A percentile compares a stretch with the other conserved stretches of the same genome.
These are phyloP conservation scores for Geranomyces variabilis DNA, from an alignment of 192 early-diverging fungal genomes.

Conservation along the genomic window DNA sequence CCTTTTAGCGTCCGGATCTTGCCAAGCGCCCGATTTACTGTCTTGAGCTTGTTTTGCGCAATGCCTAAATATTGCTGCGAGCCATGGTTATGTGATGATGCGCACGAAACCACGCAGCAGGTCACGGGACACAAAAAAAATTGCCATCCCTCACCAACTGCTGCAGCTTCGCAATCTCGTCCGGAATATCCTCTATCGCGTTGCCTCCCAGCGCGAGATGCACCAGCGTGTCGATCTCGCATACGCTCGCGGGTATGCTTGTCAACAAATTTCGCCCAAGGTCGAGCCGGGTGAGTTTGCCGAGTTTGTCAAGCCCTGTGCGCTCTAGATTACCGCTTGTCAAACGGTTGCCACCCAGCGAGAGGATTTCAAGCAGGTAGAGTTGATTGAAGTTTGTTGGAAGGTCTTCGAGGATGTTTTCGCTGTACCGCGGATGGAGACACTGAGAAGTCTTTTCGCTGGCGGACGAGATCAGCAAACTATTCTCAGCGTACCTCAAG, in stretches of 20 bases:
- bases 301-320: slow-evolving; percentile 26
- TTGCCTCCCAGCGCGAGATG: slow-evolving; percentile 25
- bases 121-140: too few species aligned
- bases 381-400: slow-evolving; percentile 24
- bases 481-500: slow-evolving; percentile 6
- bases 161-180: slow-evolving; percentile 11
- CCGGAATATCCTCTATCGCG: slow-evolving; percentile 25
- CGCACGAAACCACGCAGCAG: too few species aligned
- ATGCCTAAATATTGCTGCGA: slow-evolving; percentile 30
- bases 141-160: too few species aligned
- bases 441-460: too few species aligned
- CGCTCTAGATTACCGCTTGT: slow-evolving; percentile 11
- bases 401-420: slow-evolving; percentile 19
- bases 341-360: slow-evolving; percentile 30
- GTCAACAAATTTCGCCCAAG: slow-evolving; percentile 18
- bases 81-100: too few species aligned
- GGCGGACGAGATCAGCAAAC: background rate
- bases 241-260: slow-evolving; percentile 21
- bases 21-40: slow-evolving; percentile 8
- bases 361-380: slow-evolving; percentile 17
- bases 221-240: slow-evolving; percentile 22
- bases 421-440: background rate
- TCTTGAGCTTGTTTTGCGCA: slow-evolving; percentile 19
- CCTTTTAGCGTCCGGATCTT: slow-evolving; percentile 19
- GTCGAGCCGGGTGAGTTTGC: slow-evolving; percentile 15